Evolutionary conservation across 805 yeast species (phyloP).

Genomic region (Cyberlindnera meyerae): DNA sequence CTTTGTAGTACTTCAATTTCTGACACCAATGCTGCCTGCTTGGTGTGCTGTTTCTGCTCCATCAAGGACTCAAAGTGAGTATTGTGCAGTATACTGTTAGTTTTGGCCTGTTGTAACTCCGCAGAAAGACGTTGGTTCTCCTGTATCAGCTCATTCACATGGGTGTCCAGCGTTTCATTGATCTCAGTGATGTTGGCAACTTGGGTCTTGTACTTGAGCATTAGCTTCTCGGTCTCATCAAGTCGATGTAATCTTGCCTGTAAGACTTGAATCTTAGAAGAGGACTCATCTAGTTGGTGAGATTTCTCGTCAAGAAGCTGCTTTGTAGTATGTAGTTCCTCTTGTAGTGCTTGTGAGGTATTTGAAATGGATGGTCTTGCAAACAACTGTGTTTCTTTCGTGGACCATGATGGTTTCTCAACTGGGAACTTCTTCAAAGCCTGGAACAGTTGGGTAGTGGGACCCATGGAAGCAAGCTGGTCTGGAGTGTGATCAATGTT

Average conservation of each 20-base stretch:
- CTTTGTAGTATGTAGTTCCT: background rate
- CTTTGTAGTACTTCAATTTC: conserved; percentile 41
- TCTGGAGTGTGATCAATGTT: background rate
- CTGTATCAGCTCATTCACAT: conserved; percentile 16
- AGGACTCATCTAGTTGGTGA: conserved; percentile 36
- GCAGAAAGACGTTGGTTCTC: conserved; percentile 23
- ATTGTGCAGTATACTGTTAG: conserved; percentile 21
- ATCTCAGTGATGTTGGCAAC: conserved; percentile 15
- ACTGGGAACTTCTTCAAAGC: background rate
- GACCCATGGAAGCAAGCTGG: background rate
- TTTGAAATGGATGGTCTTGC: background rate
- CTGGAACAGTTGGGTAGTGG: background rate
- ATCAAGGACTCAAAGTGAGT: conserved; percentile 31
- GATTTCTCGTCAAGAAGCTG: background rate
- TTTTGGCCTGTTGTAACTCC: conserved; percentile 28
- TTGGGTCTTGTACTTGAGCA: conserved; percentile 23
- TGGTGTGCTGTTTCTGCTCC: conserved; percentile 31
- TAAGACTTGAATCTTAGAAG: conserved; percentile 40
- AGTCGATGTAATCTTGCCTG: conserved; percentile 38
- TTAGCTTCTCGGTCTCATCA: conserved; percentile 25
- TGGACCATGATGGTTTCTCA: conserved; percentile 1
- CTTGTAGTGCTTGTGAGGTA: background rate
- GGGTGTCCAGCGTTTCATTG: conserved; percentile 11
- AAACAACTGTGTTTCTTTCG: background rate
- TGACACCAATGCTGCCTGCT: conserved; percentile 35